Percentiles rank a stretch among this genome's conserved stretches.
Evolutionary conservation across 805 yeast genomes (phyloP).

Genomic region (Pichia cephalocereana): DNA sequence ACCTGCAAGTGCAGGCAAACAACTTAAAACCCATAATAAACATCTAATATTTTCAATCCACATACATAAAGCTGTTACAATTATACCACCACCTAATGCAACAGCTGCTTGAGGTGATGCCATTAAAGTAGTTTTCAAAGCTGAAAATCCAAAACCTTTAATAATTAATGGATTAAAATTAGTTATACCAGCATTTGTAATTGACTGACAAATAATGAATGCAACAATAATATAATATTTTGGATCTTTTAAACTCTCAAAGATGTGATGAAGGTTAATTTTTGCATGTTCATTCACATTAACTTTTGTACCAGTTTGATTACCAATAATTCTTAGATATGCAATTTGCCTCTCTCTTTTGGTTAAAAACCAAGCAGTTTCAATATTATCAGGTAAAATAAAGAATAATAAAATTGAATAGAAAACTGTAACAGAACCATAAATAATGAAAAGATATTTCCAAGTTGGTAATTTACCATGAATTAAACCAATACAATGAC

Average conservation of each 20-base stretch:
- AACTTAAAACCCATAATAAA: conserved; percentile 5
- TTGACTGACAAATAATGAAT: conserved; percentile 21
- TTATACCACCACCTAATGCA: conserved; percentile 24
- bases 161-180: conserved; percentile 8
- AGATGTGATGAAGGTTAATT: conserved; percentile 34
- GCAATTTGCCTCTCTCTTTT: conserved; percentile 27
- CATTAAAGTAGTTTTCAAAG: conserved; percentile 14
- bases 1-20: conserved; percentile 6
- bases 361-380: conserved; percentile 34
- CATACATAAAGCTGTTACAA: conserved; percentile 4
- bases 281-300: conserved; percentile 27
- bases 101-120: conserved; percentile 29
- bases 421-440: conserved; percentile 48
- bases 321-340: neutral
- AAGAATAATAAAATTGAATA: conserved; percentile 22
- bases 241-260: conserved; percentile 37
- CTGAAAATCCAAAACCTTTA: conserved; percentile 8
- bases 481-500: conserved; percentile 37
- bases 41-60: conserved; percentile 5
- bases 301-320: conserved; percentile 1
- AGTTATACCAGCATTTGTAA: conserved; percentile 8
- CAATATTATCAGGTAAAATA: conserved; percentile 40
- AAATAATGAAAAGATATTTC: conserved; percentile 51
- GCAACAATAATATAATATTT: conserved; percentile 28
- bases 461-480: conserved; percentile 40